A percentile compares a stretch with the other conserved stretches of the same genome.
Evolutionary conservation across 371 early-diverging fungal species (phyloP).

Genomic region (Homolaphlyctis polyrhiza): DNA sequence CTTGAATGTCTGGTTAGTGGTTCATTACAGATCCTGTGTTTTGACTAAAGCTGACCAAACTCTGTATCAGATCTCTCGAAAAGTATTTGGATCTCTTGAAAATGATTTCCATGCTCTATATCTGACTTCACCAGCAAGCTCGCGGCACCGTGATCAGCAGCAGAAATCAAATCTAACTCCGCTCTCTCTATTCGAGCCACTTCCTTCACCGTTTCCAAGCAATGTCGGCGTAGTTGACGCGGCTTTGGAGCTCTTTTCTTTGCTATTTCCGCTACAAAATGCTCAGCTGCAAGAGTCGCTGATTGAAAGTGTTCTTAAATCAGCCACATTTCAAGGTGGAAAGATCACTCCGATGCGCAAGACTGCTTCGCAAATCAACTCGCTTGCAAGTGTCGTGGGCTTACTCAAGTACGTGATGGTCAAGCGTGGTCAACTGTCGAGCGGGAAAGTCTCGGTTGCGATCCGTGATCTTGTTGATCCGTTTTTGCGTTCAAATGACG

Average conservation of each 20-base stretch:
- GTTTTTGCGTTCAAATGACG: slow-evolving; percentile 65
- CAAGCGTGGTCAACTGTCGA: slow-evolving; percentile 35
- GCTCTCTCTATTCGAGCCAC: slow-evolving; percentile 9
- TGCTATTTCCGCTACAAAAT: slow-evolving; percentile 42
- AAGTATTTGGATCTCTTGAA: slow-evolving; percentile 9
- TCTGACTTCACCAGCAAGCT: slow-evolving; percentile 3
- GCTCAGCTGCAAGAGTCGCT: slow-evolving; percentile 58
- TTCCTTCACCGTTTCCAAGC: slow-evolving; percentile 36
- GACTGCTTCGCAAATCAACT: slow-evolving; percentile 73
- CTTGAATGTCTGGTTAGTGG: slow-evolving; percentile 27
- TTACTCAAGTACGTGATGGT: slow-evolving; percentile 60
- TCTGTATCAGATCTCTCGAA: background rate
- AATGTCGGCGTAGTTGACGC: slow-evolving; percentile 50
- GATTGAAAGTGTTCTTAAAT: slow-evolving; percentile 68
- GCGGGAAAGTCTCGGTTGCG: slow-evolving; percentile 40
- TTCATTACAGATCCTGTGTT: background rate
- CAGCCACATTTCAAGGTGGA: slow-evolving; percentile 53
- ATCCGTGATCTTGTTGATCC: slow-evolving; percentile 50
- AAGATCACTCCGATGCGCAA: slow-evolving; percentile 72
- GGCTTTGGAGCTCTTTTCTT: slow-evolving; percentile 69
- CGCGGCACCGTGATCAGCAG: slow-evolving; percentile 3
- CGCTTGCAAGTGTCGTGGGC: slow-evolving; percentile 65
- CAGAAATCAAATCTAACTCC: background rate
- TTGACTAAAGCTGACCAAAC: background rate
- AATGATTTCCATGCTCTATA: slow-evolving; percentile 21